phyloP scores from a whole-genome alignment of 352 stramenopile species.

The Phytophthora hibernalis region DNA sequence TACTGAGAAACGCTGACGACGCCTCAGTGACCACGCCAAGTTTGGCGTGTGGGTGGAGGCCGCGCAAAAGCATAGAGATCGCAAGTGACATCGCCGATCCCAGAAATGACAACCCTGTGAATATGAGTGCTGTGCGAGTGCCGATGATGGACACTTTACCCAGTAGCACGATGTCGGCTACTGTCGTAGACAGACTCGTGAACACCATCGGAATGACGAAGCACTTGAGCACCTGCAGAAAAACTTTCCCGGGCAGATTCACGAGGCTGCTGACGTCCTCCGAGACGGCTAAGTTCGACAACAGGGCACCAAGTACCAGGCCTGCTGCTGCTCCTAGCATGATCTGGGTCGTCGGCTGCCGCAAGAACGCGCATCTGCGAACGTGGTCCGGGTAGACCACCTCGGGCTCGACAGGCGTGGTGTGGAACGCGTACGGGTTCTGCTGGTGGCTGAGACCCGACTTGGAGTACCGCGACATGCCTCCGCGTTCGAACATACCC shows the following conservation, averaged over 20 bases:
- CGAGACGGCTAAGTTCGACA: slow-evolving; percentile 46
- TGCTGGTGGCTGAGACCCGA: slow-evolving; percentile 16
- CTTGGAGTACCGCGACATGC: slow-evolving; percentile 29
- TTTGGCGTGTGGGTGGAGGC: slow-evolving; percentile 35
- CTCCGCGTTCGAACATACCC: slow-evolving; percentile 30
- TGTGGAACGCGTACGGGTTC: slow-evolving; percentile 19
- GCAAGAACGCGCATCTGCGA: slow-evolving; percentile 34
- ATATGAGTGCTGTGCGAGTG: slow-evolving; percentile 58
- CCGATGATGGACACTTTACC: slow-evolving; percentile 71
- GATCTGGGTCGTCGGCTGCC: slow-evolving; percentile 51
- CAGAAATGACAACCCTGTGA: slow-evolving; percentile 48
- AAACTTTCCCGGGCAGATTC: slow-evolving; percentile 50
- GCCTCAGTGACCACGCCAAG: slow-evolving; percentile 14
- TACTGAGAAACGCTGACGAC: slow-evolving; percentile 38
- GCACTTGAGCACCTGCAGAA: slow-evolving; percentile 58
- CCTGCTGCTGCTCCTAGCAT: slow-evolving; percentile 47
- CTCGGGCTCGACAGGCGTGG: slow-evolving; percentile 19
- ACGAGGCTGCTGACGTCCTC: slow-evolving; percentile 45
- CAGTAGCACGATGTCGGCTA: slow-evolving; percentile 71
- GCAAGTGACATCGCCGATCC: slow-evolving; percentile 46
- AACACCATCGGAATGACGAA: slow-evolving; percentile 78
- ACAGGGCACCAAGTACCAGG: slow-evolving; percentile 38
- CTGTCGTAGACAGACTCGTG: slow-evolving; percentile 61
- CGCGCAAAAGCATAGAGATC: slow-evolving; percentile 52
- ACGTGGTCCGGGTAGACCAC: slow-evolving; percentile 29